Base-by-base conservation (phyloP, 768 basidiomycete genomes). In the Astraeus odoratus region DNA sequence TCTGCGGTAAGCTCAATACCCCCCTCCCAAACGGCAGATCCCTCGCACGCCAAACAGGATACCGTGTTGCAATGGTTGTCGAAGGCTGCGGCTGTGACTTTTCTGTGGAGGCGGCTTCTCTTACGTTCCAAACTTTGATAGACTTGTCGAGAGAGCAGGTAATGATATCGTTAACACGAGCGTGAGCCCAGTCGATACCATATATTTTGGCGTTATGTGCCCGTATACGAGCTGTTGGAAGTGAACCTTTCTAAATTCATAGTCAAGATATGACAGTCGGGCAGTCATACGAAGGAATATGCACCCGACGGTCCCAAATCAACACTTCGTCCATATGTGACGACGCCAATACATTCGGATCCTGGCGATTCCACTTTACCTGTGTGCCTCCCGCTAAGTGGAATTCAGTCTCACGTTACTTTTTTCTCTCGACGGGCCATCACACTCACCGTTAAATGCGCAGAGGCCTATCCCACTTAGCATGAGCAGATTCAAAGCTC, bases 121-220 rank as follows among this genome's bases (percentile, higher is more conserved):
- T 51, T 22, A 51, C 63, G 45, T 74, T 72, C 89, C 91, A 91
- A 13, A 83, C 73, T 61, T 96, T 96, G 68, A 97, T 87, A 0
- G 87, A 85, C 60, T 86, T 90, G 70, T 97, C 95, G 0, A 98
- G 72, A 0, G 93, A 94, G 58, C 96, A 99, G 1, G 95, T 97
- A 8, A 95, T 81, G 27, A 99, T 74, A 59, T 93, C 85, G 54
- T 83, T 75, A n/a, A 73, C 67, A 33, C 72, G 66, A 15, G 74
- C 69, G 41, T 90, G 82, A 6, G 90, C 83, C 94, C 95, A 99
- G 64, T 98, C 95, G 43, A 99, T 92, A 2, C 96, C 96, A 51
- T 99, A 97, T 36, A 97, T 96, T 65, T 93, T 92, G 26, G 89
- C 80, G n/a, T 69, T 71, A 57, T 98, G 94, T 0, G 90, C 94